Evolutionary conservation across 2,329 filamentous ascomycete genomes (phyloP), one percentile per base, ranked within the genome.

Genomic region (Fusarium anguioides): DNA sequence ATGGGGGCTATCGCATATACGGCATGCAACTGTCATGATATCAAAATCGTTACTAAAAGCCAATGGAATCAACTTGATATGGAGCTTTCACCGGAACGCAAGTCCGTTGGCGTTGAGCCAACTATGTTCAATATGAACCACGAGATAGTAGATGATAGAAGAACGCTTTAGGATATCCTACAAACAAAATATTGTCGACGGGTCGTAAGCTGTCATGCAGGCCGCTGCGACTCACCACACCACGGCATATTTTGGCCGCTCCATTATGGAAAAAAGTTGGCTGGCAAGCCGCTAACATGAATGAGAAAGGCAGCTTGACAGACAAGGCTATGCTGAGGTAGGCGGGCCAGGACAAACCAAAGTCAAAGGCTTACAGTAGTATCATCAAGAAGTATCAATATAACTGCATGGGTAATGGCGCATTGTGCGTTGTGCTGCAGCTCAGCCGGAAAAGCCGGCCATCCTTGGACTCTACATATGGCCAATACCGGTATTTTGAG

Each of bases 401-500:
- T n/a, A 18, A 24, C 31, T 47, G 47, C 44, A 58, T 55, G 33
- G 48, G 45, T 46, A 36, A 49, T 26, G 35, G 42, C 17, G 40
- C 29, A 48, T 40, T 47, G 18, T 54, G 53, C 33, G 29, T 57
- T 64, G 23, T 21, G 59, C 41, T 64, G 42, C 35, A 49, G 14
- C 41, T 21, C 26, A 53, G 29, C 47, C 64, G 55, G 65, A 57
- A 67, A 46, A 50, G 45, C 47, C 64, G 59, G 64, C 37, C 31
- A 27, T 44, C 40, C 35, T 23, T 60, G 26, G 44, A 48, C 33
- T 47, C 35, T 37, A 27, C 35, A 26, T 59, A 23, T 36, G 52
- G 26, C 33, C 49, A 36, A 49, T 54, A 48, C 24, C 23, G 33
- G 24, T 24, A 66, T 66, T 68, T 61, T 66, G 47, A 68, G 65